Base-by-base conservation (phyloP, 2,329 filamentous ascomycete species). In the Zasmidium angulare region DNA sequence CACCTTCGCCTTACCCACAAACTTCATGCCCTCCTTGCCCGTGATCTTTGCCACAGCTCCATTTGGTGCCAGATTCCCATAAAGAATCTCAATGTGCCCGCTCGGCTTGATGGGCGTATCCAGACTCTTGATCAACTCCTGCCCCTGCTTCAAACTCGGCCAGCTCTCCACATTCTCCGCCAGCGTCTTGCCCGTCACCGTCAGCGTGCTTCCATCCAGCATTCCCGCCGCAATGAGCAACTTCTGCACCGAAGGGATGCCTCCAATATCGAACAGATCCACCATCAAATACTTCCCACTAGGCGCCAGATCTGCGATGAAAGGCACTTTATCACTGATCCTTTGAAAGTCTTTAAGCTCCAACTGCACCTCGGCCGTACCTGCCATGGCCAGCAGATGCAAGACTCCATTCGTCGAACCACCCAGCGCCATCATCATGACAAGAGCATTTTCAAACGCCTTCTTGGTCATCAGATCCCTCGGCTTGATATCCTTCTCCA, bases 21-120 rank as follows among this genome's bases (percentile, higher is more conserved):
- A 98, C 12, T 78, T 80, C 6, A 92, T 82, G 1, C 93, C 93
- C 75, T 98, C 93, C 74, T 97, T 97, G 36, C 93, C 93, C 0
- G 93, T 97, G 75, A 98, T 97, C 77, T 98, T 98, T 61, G 92
- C 93, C 1, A 98, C 93, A 0, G 93, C 90, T 31, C 93, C 93
- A 11, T 87, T 89, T 1, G 93, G 93, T 2, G 93, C 91, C 29
- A 97, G 83, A 74, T 96, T 96, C 20, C 93, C 93, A 60, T 85
- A 84, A 2, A 98, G 83, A 61, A 98, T 90, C 75, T 93, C 91
- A 61, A 98, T 84, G 74, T 98, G 93, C 47, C 93, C 93, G 0
- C 87, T 91, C 1, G 81, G 66, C 75, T 97, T 97, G 81, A 96
- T 93, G 14, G 92, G 92, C 75, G 92, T 89, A 73, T 83, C 81